These are phyloP conservation scores for Sesbania bispinosa DNA, from an alignment of 306 rosid species.

Conservation along the genomic window DNA sequence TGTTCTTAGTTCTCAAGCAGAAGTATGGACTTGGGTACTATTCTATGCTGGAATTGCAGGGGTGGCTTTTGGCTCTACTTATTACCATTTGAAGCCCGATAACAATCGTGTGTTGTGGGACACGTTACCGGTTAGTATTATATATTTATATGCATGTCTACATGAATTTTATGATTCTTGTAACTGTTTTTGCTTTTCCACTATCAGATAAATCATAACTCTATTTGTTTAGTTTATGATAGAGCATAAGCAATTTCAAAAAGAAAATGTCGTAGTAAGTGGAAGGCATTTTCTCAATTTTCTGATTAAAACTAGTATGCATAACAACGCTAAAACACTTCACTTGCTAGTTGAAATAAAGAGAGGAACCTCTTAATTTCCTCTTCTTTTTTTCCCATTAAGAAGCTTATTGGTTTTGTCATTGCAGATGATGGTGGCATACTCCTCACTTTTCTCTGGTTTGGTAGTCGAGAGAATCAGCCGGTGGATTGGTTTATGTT, in stretches of 20 bases:
- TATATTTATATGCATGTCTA: not conserved
- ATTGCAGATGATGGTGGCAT: conserved; percentile 62
- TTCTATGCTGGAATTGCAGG: conserved; percentile 50
- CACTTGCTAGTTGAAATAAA: conserved; percentile 11
- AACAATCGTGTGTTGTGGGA: conserved; percentile 55
- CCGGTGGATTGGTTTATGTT: conserved; percentile 42
- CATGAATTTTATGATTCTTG: not conserved
- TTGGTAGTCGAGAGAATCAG: conserved; percentile 58
- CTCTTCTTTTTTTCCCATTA: not conserved
- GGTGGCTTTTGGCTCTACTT: conserved; percentile 67
- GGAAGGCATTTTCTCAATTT: not conserved
- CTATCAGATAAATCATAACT: too few species aligned
- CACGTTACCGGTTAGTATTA: conserved; percentile 54
- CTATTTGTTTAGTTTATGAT: not conserved
- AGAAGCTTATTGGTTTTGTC: conserved; percentile 21
- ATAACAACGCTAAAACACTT: not conserved
- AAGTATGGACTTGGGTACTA: conserved; percentile 52
- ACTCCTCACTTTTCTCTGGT: conserved; percentile 56
- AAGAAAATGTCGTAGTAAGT: not conserved
- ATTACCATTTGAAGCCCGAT: conserved; percentile 60
- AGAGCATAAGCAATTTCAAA: not conserved
- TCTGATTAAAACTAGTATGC: not conserved
- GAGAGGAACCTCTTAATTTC: not conserved
- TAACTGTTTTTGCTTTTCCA: not conserved
- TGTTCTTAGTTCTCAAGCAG: conserved; percentile 36